Base-by-base conservation (phyloP, 805 yeast species). In the Spathaspora arborariae region DNA sequence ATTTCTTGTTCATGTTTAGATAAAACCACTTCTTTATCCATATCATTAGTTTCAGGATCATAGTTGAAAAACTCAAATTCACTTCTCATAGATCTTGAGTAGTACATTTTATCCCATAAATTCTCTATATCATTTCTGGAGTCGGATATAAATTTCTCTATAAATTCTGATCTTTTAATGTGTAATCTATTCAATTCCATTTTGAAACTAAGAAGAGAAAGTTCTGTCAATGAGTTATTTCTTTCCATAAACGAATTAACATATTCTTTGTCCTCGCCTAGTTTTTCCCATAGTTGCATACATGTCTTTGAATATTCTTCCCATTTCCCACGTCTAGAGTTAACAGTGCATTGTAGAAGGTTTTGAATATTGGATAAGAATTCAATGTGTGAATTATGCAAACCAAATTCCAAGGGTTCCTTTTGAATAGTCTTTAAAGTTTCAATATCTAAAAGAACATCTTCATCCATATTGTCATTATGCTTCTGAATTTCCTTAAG, bases 61-160 rank as follows among this genome's bases (percentile, higher is more conserved):
- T 62, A 65, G 8, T 54, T 51, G 40, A 64, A 65, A 9, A 74
- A 74, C 26, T 70, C 60, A 61, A 88, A 86, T 1, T 58, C 59
- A 1, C 49, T 50, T 52, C 78, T 74, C 43, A 84, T 81, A 1
- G 68, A 73, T 1, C 72, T 75, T 1, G 85, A 74, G 51, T 76
- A 84, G 60, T 76, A 81, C 54, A 91, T 63, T 7, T 71, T 63
- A 30, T 74, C 68, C 91, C 96, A 90, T 9, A 79, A 65, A 3
- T 70, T 75, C 36, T 72, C 74, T 9, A 91, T 84, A 47, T 79
- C 79, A 2, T 58, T 56, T 60, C 92, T 74, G 2, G 85, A 72
- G 40, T 81, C 85, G 5, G 68, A 57, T 10, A 91, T 85, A 49
- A 91, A 83, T 18, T 79, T 79, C 44, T 85, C 83, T 18, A 91